Conservation (phyloP, 352 stramenopile genomes). For the Phytophthora quininea region DNA sequence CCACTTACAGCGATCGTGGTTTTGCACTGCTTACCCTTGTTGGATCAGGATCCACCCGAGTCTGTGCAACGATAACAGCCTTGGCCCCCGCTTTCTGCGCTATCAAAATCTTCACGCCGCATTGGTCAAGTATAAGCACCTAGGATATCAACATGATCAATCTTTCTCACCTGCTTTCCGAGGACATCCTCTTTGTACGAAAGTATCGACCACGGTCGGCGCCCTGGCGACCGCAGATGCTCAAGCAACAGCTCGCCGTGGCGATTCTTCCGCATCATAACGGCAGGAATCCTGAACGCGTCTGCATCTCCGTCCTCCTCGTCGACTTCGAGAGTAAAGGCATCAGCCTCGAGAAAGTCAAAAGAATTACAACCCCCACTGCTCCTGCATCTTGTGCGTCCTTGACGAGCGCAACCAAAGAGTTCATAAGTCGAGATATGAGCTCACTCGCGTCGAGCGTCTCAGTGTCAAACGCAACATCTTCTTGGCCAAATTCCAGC, state of each 20-base stretch:
- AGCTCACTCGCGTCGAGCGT: slow-evolving; percentile 64
- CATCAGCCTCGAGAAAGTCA: slow-evolving; percentile 71
- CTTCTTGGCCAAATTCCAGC: slow-evolving; percentile 67
- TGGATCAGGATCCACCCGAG: slow-evolving; percentile 54
- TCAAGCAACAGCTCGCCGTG: slow-evolving; percentile 64
- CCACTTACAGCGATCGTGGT: background rate
- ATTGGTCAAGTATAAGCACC: background rate
- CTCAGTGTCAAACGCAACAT: slow-evolving; percentile 58
- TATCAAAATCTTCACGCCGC: slow-evolving; percentile 46
- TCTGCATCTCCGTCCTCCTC: slow-evolving; percentile 43
- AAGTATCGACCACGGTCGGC: slow-evolving; percentile 44
- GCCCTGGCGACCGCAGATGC: slow-evolving; percentile 43
- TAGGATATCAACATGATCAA: background rate
- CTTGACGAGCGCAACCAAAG: slow-evolving; percentile 74
- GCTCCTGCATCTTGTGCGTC: slow-evolving; percentile 69
- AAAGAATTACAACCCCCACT: slow-evolving; percentile 60
- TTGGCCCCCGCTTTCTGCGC: slow-evolving; percentile 72
- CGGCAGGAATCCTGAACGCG: slow-evolving; percentile 62
- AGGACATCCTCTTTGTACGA: slow-evolving; percentile 75
- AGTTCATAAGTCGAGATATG: slow-evolving; percentile 68
- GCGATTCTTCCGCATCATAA: slow-evolving; percentile 67
- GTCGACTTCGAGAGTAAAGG: slow-evolving; percentile 58
- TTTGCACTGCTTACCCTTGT: slow-evolving; percentile 34
- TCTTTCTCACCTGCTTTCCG: slow-evolving; percentile 60
- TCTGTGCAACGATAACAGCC: slow-evolving; percentile 69